A percentile compares a stretch with the other conserved stretches of the same genome.
These are phyloP conservation scores for Kalmusia sp. DNA, from an alignment of 2,329 filamentous ascomycete genomes.

Conservation along the genomic window DNA sequence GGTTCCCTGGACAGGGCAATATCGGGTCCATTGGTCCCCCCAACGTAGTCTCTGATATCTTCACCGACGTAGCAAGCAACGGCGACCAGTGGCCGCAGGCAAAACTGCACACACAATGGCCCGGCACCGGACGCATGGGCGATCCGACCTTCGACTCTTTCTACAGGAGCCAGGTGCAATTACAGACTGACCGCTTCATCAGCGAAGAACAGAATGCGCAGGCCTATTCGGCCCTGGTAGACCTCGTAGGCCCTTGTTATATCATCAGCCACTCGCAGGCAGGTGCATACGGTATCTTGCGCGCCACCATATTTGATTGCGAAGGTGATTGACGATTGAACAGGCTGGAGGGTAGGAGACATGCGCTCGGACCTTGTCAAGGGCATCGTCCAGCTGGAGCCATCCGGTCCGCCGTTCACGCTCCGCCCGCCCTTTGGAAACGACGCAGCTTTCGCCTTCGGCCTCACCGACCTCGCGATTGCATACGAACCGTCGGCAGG, in stretches of 20 bases:
- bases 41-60: conserved; percentile 44
- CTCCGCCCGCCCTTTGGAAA: conserved; percentile 57
- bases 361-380: conserved; percentile 3
- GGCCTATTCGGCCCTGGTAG: conserved; percentile 53
- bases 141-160: conserved; percentile 60
- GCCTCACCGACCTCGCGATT: conserved; percentile 42
- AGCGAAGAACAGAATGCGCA: conserved; percentile 43
- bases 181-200: conserved; percentile 36
- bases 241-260: conserved; percentile 51
- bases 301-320: neutral
- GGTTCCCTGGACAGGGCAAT: conserved; percentile 35
- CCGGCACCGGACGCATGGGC: conserved; percentile 44
- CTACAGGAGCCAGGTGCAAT: conserved; percentile 53
- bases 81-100: conserved; percentile 52
- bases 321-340: neutral
- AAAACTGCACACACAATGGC: conserved; percentile 54
- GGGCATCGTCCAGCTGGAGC: conserved; percentile 4
- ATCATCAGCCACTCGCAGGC: conserved; percentile 61
- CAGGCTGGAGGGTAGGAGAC: conserved; percentile 4
- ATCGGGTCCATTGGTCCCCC: conserved; percentile 17
- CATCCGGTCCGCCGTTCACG: conserved; percentile 4
- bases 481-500: conserved; percentile 42
- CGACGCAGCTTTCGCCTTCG: conserved; percentile 16
- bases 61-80: conserved; percentile 18
- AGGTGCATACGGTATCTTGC: conserved; percentile 46